These are phyloP conservation scores for Ulmus americana DNA, from an alignment of 331 rosid genomes.

Conservation along the genomic window DNA sequence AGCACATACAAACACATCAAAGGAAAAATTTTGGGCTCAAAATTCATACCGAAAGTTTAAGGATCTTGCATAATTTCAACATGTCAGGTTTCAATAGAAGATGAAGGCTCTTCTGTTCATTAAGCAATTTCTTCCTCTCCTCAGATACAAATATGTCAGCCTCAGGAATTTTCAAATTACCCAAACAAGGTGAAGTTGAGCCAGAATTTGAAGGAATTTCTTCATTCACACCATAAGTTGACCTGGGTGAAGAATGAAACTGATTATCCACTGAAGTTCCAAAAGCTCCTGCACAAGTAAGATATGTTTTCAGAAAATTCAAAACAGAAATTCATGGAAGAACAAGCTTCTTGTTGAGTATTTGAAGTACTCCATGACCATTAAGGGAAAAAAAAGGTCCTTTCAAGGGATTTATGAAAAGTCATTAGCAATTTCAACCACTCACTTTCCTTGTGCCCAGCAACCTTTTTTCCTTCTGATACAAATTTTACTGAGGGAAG, in stretches of 20 bases:
- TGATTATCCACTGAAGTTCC: conserved; percentile 22
- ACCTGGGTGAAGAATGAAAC: conserved; percentile 22
- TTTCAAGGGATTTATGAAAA: background rate
- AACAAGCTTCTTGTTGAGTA: background rate
- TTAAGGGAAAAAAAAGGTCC: background rate
- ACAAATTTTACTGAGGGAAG: conserved; percentile 35
- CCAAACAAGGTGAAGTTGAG: conserved; percentile 17
- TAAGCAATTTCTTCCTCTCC: conserved; percentile 36
- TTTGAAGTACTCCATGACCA: conserved; percentile 3
- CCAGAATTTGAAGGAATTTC: conserved; percentile 14
- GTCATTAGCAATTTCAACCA: conserved; percentile 14
- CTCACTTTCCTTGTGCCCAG: conserved; percentile 54
- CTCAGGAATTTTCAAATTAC: conserved; percentile 24
- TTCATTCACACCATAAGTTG: conserved; percentile 28
- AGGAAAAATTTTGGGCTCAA: background rate
- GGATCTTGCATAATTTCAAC: conserved; percentile 55
- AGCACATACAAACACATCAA: background rate
- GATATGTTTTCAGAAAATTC: conserved; percentile 11
- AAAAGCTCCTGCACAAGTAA: conserved; percentile 30
- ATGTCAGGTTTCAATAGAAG: conserved; percentile 55
- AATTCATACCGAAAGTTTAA: conserved; percentile 62
- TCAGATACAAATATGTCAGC: conserved; percentile 33
- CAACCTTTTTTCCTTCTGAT: conserved; percentile 27
- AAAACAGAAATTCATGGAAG: conserved; percentile 1
- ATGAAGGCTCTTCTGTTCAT: conserved; percentile 54